These are phyloP conservation scores for Rhododendron ovatum DNA, from an alignment of 148 eudicot species.

Conservation along the genomic window DNA sequence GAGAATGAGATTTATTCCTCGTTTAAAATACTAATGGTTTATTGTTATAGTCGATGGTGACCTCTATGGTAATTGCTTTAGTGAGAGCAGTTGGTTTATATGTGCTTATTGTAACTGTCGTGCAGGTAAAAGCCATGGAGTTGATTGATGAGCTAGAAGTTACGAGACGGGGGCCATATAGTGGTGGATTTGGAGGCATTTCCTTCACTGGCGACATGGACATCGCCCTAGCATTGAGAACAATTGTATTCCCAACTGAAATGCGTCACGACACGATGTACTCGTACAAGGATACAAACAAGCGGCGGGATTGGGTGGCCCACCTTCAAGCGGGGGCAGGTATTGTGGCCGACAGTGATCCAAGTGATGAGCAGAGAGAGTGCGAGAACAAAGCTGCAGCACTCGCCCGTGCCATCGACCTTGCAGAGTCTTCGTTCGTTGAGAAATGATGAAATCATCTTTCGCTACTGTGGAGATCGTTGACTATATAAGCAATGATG, in stretches of 20 bases:
- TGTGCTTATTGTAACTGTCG: not conserved
- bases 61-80: not conserved
- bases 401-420: conserved; percentile 91
- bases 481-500: not conserved
- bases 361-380: conserved; percentile 86
- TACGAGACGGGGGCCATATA: conserved; percentile 90
- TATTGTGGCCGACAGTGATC: conserved; percentile 91
- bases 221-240: conserved; percentile 88
- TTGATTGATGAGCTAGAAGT: conserved; percentile 90
- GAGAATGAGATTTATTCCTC: not conserved
- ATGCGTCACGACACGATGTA: conserved; percentile 83
- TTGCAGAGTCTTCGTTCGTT: conserved; percentile 90
- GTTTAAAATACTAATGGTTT: not conserved
- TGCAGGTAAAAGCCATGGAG: conserved; percentile 97
- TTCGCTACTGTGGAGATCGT: not conserved
- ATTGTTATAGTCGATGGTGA: not conserved
- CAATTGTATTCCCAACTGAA: conserved; percentile 82
- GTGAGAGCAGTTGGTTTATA: not conserved
- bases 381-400: conserved; percentile 98
- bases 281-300: conserved; percentile 56
- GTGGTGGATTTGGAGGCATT: conserved; percentile 98
- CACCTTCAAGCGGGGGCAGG: conserved; percentile 98
- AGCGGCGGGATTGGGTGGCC: conserved; percentile 86
- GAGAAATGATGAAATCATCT: conserved; percentile 23
- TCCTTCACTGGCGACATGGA: conserved; percentile 98